phyloP scores from a whole-genome alignment of 345 rosid genomes.

The Linum lewisii region DNA sequence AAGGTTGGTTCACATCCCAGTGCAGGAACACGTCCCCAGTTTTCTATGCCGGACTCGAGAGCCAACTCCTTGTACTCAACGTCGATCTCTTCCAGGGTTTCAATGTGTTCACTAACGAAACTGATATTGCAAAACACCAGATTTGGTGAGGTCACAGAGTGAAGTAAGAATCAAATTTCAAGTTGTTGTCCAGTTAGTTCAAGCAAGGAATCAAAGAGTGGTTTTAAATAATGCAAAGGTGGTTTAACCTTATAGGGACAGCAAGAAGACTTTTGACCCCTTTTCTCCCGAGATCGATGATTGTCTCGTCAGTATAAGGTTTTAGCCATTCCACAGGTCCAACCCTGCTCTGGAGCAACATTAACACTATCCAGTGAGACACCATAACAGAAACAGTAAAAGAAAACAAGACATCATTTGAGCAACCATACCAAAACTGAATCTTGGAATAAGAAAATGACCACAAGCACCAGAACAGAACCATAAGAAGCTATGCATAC shows the following conservation, averaged over 20 bases:
- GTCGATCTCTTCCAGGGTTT: conserved; percentile 96
- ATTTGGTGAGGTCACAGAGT: neutral
- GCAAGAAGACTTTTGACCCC: conserved; percentile 85
- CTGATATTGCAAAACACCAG: conserved; percentile 30
- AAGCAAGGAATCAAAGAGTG: neutral
- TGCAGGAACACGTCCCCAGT: conserved; percentile 98
- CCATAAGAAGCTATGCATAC: too few species aligned
- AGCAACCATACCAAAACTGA: too few species aligned
- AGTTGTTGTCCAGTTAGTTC: neutral
- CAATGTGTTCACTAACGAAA: conserved; percentile 97
- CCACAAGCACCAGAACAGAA: too few species aligned
- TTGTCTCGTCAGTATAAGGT: conserved; percentile 98
- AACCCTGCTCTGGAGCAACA: conserved; percentile 81
- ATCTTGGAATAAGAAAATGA: too few species aligned
- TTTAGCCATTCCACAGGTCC: conserved; percentile 99
- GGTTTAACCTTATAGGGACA: conserved; percentile 73
- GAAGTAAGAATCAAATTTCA: conserved; percentile 1
- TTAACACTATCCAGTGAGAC: conserved; percentile 13
- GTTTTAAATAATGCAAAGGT: neutral
- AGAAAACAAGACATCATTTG: neutral
- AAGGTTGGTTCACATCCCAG: conserved; percentile 88
- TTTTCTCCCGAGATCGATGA: conserved; percentile 72
- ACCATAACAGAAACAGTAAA: neutral
- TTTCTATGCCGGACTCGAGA: conserved; percentile 74
- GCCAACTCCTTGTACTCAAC: conserved; percentile 96